A percentile compares a stretch with the other conserved stretches of the same genome.
phyloP scores from a whole-genome alignment of 1,139 yeast species.

The Sugiyamaella grinbergsii region DNA sequence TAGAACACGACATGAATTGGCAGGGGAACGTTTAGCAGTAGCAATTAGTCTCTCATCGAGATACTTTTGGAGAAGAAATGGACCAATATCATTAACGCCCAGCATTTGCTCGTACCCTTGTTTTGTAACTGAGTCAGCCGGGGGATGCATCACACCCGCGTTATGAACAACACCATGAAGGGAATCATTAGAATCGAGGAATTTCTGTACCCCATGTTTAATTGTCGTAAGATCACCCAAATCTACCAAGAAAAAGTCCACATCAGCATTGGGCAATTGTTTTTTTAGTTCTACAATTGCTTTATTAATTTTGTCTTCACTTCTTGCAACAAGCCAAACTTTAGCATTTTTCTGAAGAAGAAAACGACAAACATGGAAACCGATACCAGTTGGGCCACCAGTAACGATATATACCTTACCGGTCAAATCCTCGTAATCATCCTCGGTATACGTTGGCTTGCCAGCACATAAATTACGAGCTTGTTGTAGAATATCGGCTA shows the following conservation, averaged over 20 bases:
- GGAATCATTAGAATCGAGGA: slow-evolving; percentile 35
- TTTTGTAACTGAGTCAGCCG: slow-evolving; percentile 43
- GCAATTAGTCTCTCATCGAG: slow-evolving; percentile 49
- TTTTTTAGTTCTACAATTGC: slow-evolving; percentile 42
- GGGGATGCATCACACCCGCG: slow-evolving; percentile 53
- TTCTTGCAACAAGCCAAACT: slow-evolving; percentile 49
- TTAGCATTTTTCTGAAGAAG: slow-evolving; percentile 50
- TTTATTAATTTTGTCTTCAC: slow-evolving; percentile 41
- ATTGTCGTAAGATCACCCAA: slow-evolving; percentile 50
- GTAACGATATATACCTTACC: slow-evolving; percentile 50
- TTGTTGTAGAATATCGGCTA: slow-evolving; percentile 20
- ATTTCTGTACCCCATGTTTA: slow-evolving; percentile 46
- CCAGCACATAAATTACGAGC: slow-evolving; percentile 20
- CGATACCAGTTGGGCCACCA: slow-evolving; percentile 54
- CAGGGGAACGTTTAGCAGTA: slow-evolving; percentile 37
- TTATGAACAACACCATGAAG: slow-evolving; percentile 42
- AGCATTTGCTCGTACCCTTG: slow-evolving; percentile 56
- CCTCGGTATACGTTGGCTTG: slow-evolving; percentile 42
- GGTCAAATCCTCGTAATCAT: slow-evolving; percentile 49
- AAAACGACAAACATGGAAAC: slow-evolving; percentile 46
- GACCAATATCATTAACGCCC: slow-evolving; percentile 56
- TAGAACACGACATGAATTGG: slow-evolving; percentile 43
- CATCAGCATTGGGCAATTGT: slow-evolving; percentile 33
- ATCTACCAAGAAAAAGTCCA: slow-evolving; percentile 43
- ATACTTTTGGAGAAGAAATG: slow-evolving; percentile 51